Conservation (phyloP, 768 basidiomycete genomes). For the Harrya chromipes region DNA sequence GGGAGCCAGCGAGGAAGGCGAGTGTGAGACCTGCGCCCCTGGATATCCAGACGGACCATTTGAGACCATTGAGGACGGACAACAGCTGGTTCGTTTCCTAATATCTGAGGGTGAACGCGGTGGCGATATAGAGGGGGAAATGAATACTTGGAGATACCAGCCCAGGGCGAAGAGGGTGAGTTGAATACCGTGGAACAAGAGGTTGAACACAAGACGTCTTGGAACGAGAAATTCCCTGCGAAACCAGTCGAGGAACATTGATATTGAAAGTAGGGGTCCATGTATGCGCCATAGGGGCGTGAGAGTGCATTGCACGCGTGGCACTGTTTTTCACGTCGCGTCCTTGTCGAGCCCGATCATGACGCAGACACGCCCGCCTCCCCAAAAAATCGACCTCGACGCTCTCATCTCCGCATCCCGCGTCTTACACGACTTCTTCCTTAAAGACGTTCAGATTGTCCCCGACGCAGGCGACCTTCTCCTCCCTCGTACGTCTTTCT, state of each 20-base stretch:
- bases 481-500: slow-evolving; percentile 50
- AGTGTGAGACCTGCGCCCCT: slow-evolving; percentile 91
- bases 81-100: slow-evolving; percentile 63
- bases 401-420: slow-evolving; percentile 65
- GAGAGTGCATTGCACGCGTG: no score
- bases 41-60: slow-evolving; percentile 85
- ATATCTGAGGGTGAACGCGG: background rate
- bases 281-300: no score
- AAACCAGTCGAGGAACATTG: slow-evolving; percentile 53
- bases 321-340: background rate
- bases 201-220: slow-evolving; percentile 67
- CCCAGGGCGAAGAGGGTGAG: slow-evolving; percentile 75
- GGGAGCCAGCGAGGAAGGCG: slow-evolving; percentile 81
- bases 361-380: slow-evolving; percentile 23
- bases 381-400: slow-evolving; percentile 48
- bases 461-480: slow-evolving; percentile 69
- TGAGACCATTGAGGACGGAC: slow-evolving; percentile 73
- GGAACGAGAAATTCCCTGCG: slow-evolving; percentile 62
- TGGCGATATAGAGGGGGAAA: background rate
- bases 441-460: slow-evolving; percentile 70
- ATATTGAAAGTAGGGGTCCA: no score
- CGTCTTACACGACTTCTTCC: slow-evolving; percentile 63
- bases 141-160: slow-evolving; percentile 76
- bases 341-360: slow-evolving; percentile 5
- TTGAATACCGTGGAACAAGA: slow-evolving; percentile 80